Evolutionary conservation across 2,329 filamentous ascomycete species (phyloP), one percentile per base, ranked within the genome.

Genomic region (Monilinia fructigena): DNA sequence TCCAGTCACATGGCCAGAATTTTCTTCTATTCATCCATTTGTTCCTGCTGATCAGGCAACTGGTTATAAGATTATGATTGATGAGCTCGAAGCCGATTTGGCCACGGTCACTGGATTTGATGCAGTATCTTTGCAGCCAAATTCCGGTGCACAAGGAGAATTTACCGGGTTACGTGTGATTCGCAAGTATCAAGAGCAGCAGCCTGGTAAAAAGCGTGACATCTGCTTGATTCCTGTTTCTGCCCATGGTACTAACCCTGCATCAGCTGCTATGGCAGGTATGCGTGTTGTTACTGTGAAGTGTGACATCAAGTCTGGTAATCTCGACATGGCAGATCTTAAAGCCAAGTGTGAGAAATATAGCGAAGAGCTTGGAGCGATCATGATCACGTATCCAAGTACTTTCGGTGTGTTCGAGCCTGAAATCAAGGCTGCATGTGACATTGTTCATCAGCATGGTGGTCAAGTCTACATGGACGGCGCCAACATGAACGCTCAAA

Each of bases 401-500:
- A 98, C 94, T 0, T 98, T 90, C 72, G 94, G 94, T 76, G 92
- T 98, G 40, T 98, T 96, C 75, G 94, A 98, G 82, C 93, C 93
- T 3, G 85, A 88, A 70, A 86, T 97, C 77, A 95, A 93, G 81
- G 86, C 90, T 75, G 93, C 89, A 20, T 97, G 93, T 78, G 82
- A 92, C 65, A 82, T 96, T 40, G 92, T 98, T 23, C 94, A 98
- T 80, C 79, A 90, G 70, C 82, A 96, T 75, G 94, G 94, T 63
- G 94, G 94, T 12, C 92, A 96, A 76, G 94, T 98, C 20, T 98
- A 97, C 82, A 97, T 98, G 94, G 94, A 98, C 76, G 94, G 94
- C 58, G 94, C 94, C 71, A 98, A 98, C 81, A 95, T 97, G 92
- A 98, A 97, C 76, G 94, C 94, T 23, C 94, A 98, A 79, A 97